Evolutionary conservation across 2,329 filamentous ascomycete genomes (phyloP).

Genomic region (Dryadomyces quercus-mongolicae): DNA sequence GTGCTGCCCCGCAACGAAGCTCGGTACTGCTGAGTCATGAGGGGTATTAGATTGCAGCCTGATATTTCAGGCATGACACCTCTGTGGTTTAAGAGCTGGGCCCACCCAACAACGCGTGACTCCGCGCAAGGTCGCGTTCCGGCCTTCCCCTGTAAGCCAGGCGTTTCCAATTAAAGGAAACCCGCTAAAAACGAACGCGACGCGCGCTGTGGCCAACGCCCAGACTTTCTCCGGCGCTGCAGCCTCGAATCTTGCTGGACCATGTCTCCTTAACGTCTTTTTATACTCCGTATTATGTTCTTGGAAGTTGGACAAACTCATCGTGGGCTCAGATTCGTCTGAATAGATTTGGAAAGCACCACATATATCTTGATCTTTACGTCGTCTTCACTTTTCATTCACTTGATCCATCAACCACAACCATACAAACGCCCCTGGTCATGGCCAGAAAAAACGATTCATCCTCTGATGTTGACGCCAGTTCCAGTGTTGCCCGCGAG

Average conservation of each 20-base stretch:
- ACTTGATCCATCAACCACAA: too few relatives aligned
- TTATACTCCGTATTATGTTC: neutral
- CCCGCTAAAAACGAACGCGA: neutral
- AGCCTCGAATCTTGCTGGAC: too few relatives aligned
- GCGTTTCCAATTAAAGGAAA: neutral
- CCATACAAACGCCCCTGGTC: neutral
- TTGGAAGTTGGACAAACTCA: neutral
- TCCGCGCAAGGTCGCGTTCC: neutral
- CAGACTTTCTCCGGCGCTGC: too few relatives aligned
- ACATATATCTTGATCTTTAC: too few relatives aligned
- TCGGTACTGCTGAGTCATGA: neutral
- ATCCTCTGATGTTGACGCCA: conserved; percentile 1
- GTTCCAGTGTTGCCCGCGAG: neutral
- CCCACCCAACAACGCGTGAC: conserved; percentile 3
- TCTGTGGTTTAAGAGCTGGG: neutral
- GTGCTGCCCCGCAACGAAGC: neutral
- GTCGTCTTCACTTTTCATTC: neutral
- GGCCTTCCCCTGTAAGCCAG: too few relatives aligned
- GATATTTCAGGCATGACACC: neutral
- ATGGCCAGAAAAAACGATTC: conserved; percentile 5
- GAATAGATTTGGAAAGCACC: neutral
- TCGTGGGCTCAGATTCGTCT: neutral
- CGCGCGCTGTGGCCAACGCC: neutral
- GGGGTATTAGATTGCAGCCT: neutral
- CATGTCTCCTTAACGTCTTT: too few relatives aligned